phyloP scores from a whole-genome alignment of 2,329 filamentous ascomycete genomes.

The Torrubiellomyces zombiae region DNA sequence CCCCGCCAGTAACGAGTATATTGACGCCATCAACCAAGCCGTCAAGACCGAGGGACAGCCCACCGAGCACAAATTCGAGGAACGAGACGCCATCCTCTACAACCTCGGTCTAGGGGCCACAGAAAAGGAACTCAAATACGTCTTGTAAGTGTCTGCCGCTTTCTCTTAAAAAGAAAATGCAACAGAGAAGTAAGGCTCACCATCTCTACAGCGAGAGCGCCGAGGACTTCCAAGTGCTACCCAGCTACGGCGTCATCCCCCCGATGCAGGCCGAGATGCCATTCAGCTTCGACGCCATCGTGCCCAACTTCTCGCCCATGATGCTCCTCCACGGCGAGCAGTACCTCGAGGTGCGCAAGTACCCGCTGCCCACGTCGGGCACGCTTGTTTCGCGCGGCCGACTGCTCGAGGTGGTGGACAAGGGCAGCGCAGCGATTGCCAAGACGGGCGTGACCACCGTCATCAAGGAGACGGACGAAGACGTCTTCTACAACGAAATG shows the following conservation, averaged over 20 bases:
- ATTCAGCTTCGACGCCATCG: slow-evolving; percentile 64
- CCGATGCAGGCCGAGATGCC: slow-evolving; percentile 71
- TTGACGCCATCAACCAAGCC: slow-evolving; percentile 60
- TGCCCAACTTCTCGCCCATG: slow-evolving; percentile 95
- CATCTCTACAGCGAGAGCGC: slow-evolving; percentile 46
- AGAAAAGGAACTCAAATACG: slow-evolving; percentile 68
- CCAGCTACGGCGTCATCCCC: slow-evolving; percentile 94
- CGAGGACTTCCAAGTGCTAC: slow-evolving; percentile 84
- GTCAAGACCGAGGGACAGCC: slow-evolving; percentile 53
- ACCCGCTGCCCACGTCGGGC: slow-evolving; percentile 73
- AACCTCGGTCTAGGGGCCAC: slow-evolving; percentile 90
- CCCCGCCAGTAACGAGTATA: slow-evolving; percentile 41
- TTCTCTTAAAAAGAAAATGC: not conserved
- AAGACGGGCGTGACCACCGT: slow-evolving; percentile 68
- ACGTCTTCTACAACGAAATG: slow-evolving; percentile 92
- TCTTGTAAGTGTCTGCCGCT: slow-evolving; percentile 48
- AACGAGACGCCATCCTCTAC: slow-evolving; percentile 85
- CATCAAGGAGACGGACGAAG: slow-evolving; percentile 69
- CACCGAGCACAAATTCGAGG: slow-evolving; percentile 67
- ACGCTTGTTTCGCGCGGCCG: slow-evolving; percentile 59
- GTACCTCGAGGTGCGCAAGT: slow-evolving; percentile 87
- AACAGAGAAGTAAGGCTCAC: not conserved
- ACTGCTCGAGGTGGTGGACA: slow-evolving; percentile 90
- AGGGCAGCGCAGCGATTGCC: slow-evolving; percentile 75
- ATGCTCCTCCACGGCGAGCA: slow-evolving; percentile 98